Base-by-base conservation (phyloP, 176 grass and related monocot species). In the Paspalum vaginatum region DNA sequence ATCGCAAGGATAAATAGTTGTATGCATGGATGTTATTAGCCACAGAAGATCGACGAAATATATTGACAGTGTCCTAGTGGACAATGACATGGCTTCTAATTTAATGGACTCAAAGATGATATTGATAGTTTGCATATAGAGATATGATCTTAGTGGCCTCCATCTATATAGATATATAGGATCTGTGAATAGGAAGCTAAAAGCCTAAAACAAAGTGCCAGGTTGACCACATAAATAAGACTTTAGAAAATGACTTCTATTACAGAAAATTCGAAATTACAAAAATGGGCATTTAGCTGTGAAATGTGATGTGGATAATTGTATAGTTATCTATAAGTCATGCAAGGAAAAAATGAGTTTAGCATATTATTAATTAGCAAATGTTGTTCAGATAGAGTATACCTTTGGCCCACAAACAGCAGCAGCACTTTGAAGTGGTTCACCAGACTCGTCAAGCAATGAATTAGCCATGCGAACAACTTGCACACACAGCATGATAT, bases 401-500 rank as follows among this genome's bases (percentile, higher is more conserved):
- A 98, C 95, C 88, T 90, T 95, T 65, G 83, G 81, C 60, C 96
- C 96, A 87, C 96, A 98, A 79, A 98, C 88, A 38, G 92, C 90
- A 62, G n/a, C n/a, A n/a, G n/a, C n/a, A n/a, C n/a, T n/a, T n/a
- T n/a, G n/a, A n/a, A n/a, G n/a, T n/a, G n/a, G n/a, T n/a, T n/a
- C n/a, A n/a, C n/a, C n/a, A n/a, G n/a, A n/a, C n/a, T n/a, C n/a
- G n/a, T n/a, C n/a, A 57, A 98, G 54, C 68, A 98, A 83, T 8
- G 75, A 88, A 73, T 93, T 89, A 61, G 96, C 86, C 96, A 98
- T 98, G 61, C 51, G 59, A 64, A 94, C 86, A 51, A 93, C 96
- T 91, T 98, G 96, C 41, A 91, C 96, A 74, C 92, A 98, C 12
- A 98, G 88, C 96, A 98, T 95, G 56, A 88, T 88, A 86, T 98